These are phyloP conservation scores for Gracilaria domingensis DNA, from an alignment of 23 red algal genomes.

Conservation along the genomic window DNA sequence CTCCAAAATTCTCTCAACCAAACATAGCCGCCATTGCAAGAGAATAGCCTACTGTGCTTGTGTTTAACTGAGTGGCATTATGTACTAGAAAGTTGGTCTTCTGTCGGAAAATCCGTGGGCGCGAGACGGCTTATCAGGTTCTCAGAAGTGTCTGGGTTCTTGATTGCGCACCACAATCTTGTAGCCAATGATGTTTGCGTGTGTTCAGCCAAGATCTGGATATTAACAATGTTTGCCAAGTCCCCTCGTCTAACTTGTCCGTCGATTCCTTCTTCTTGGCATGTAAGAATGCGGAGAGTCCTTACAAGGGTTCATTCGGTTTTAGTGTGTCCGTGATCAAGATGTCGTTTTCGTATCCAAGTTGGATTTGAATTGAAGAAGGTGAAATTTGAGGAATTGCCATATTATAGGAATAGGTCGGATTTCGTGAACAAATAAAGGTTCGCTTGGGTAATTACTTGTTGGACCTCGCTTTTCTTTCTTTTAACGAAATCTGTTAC, in stretches of 20 bases:
- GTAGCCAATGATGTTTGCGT: too few species aligned
- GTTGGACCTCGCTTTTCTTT: neutral
- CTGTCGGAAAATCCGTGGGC: conserved; percentile 14
- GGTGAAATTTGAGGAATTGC: neutral
- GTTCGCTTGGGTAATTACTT: too few species aligned
- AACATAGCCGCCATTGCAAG: neutral
- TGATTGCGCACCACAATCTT: too few species aligned
- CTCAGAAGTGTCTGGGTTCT: conserved; percentile 3
- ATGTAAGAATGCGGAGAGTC: neutral
- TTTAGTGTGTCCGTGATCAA: neutral
- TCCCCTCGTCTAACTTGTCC: neutral
- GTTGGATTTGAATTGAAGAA: neutral
- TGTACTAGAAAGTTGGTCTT: neutral
- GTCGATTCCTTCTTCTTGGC: neutral
- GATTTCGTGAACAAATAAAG: too few species aligned
- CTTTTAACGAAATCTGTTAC: too few species aligned
- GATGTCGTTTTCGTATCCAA: neutral
- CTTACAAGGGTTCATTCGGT: neutral
- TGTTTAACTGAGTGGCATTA: neutral
- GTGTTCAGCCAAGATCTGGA: too few species aligned
- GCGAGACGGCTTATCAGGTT: neutral
- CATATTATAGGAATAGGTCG: neutral
- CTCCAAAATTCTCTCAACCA: neutral
- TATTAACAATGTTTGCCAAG: too few species aligned
- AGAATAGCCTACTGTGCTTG: neutral